Evolutionary conservation across 2,329 filamentous ascomycete species (phyloP).

Genomic region (Metarhizium humberi): DNA sequence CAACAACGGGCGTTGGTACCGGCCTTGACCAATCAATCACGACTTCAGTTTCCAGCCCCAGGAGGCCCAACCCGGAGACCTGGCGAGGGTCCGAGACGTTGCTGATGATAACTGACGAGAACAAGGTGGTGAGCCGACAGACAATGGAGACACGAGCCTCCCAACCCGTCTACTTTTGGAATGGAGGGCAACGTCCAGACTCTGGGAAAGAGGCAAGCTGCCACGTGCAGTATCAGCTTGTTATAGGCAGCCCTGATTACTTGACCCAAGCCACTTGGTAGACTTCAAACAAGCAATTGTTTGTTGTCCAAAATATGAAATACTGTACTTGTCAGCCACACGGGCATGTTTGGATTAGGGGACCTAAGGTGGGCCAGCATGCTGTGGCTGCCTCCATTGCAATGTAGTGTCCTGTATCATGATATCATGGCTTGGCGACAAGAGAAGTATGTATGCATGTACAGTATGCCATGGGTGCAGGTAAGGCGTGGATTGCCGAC

Average conservation of each 20-base stretch:
- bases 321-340: neutral
- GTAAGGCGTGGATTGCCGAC: neutral
- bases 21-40: neutral
- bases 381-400: neutral
- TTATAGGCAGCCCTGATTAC: neutral
- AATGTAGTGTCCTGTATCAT: slow-evolving; percentile 15
- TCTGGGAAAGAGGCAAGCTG: neutral
- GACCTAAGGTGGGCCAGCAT: neutral
- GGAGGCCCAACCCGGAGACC: neutral
- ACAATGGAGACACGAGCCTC: slow-evolving; percentile 4
- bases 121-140: neutral
- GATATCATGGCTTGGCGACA: slow-evolving; percentile 20
- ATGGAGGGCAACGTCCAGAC: neutral
- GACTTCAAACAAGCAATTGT: neutral
- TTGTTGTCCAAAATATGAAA: no score
- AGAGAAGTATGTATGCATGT: neutral
- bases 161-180: neutral
- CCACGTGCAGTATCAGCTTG: neutral
- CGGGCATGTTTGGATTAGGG: neutral
- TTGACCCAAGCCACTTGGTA: neutral
- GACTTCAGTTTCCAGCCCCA: neutral
- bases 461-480: no score
- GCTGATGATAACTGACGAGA: neutral
- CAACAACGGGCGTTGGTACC: neutral
- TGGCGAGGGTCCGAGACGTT: neutral